Conservation (phyloP, 345 rosid genomes). For the Turritis glabra region DNA sequence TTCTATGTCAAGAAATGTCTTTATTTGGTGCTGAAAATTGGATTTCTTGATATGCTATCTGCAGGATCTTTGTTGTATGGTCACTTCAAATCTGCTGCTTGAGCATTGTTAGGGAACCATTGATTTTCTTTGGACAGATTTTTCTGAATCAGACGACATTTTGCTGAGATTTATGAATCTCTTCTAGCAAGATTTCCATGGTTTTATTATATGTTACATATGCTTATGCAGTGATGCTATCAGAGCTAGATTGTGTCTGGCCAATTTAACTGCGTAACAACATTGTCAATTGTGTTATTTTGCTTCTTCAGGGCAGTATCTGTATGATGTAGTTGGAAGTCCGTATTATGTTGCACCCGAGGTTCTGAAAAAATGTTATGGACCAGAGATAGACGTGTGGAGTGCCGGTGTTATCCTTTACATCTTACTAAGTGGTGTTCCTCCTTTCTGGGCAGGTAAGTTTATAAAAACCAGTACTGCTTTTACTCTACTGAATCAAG, state of each 20-base stretch:
- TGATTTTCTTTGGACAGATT: background rate
- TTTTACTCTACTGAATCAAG: background rate
- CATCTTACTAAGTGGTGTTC: slow-evolving; percentile 92
- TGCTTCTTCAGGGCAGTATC: slow-evolving; percentile 61
- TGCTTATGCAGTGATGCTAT: background rate
- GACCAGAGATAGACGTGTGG: slow-evolving; percentile 95
- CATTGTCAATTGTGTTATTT: slow-evolving; percentile 1
- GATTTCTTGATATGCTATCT: background rate
- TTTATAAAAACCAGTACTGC: background rate
- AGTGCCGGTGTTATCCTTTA: slow-evolving; percentile 96
- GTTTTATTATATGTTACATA: background rate
- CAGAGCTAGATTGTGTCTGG: background rate
- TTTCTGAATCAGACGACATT: background rate
- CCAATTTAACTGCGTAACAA: background rate
- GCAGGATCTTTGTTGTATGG: background rate
- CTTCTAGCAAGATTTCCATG: too few relatives aligned
- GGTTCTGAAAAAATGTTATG: slow-evolving; percentile 82
- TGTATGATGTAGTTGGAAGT: slow-evolving; percentile 93
- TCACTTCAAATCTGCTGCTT: background rate
- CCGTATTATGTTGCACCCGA: slow-evolving; percentile 99
- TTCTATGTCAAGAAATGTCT: background rate
- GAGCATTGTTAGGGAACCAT: background rate
- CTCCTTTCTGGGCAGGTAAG: slow-evolving; percentile 96
- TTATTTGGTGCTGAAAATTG: background rate
- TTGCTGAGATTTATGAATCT: background rate